Conservation (phyloP, 495 filamentous ascomycete species). For the Rostrohypoxylon terebratum region DNA sequence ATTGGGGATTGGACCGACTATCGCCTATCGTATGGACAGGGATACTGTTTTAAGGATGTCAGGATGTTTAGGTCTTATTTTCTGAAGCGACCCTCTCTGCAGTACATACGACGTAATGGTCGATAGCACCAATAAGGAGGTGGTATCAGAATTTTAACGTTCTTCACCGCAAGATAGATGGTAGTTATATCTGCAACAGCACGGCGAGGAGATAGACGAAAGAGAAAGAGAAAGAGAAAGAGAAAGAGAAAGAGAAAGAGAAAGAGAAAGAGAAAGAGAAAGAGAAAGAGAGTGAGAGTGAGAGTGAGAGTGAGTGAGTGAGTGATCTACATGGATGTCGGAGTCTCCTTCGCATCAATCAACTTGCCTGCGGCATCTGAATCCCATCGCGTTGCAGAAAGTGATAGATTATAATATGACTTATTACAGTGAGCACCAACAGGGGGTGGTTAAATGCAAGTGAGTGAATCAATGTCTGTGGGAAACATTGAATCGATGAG, state of each 20-base stretch:
- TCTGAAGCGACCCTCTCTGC: constrained; percentile 38
- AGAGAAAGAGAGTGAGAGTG: too few species aligned
- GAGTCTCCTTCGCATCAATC: constrained; percentile 6
- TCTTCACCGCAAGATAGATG: constrained; percentile 41
- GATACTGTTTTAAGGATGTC: constrained; percentile 8
- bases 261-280: too few species aligned
- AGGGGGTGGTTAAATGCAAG: neutral
- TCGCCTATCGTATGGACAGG: constrained; percentile 41
- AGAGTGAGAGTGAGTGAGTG: too few species aligned
- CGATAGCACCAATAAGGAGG: constrained; percentile 18
- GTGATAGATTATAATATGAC: neutral
- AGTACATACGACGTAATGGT: constrained; percentile 28
- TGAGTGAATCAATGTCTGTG: neutral
- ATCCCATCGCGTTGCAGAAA: constrained; percentile 28
- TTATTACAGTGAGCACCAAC: neutral
- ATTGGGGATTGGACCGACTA: constrained; percentile 40
- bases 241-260: too few species aligned
- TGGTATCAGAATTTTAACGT: constrained; percentile 13
- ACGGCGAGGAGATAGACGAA: constrained; percentile 22
- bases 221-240: constrained; percentile 14
- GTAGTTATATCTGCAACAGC: constrained; percentile 21
- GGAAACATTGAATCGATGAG: neutral
- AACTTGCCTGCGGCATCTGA: constrained; percentile 17
- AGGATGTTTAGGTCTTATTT: constrained; percentile 35
- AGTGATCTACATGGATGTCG: constrained; percentile 10